phyloP scores from a whole-genome alignment of 2,329 filamentous ascomycete species.

The Fusarium hainanense region DNA sequence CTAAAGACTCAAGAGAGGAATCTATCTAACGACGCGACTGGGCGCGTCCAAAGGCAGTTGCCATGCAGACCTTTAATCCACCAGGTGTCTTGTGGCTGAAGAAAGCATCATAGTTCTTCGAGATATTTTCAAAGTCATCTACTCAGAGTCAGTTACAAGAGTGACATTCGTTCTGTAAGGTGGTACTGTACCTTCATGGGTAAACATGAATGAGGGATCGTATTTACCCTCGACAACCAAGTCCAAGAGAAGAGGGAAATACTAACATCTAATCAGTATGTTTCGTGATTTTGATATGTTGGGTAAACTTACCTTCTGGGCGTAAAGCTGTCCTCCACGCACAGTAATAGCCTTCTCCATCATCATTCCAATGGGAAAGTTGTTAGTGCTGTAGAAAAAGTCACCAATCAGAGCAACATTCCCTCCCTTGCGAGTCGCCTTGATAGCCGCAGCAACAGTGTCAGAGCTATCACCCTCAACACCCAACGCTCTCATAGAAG shows the following conservation, averaged over 20 bases:
- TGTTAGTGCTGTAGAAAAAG: conserved; percentile 1
- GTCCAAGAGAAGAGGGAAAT: background rate
- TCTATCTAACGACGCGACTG: background rate
- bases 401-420: conserved; percentile 5
- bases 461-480: conserved; percentile 6
- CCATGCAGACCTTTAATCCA: background rate
- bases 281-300: no score
- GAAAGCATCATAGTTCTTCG: background rate
- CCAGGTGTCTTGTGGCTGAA: conserved; percentile 1
- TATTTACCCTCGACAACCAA: conserved; percentile 4
- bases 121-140: conserved; percentile 3
- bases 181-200: background rate
- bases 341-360: conserved; percentile 10
- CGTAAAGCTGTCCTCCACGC: conserved; percentile 4
- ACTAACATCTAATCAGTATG: background rate
- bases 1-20: no score
- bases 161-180: accelerated
- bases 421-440: background rate
- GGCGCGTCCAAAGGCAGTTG: background rate
- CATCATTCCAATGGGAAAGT: conserved; percentile 11
- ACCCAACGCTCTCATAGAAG: background rate
- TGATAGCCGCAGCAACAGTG: background rate
- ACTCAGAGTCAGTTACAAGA: accelerated
- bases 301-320: background rate
- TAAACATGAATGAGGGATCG: conserved; percentile 7